Evolutionary conservation across 2,329 filamentous ascomycete genomes (phyloP), one percentile per base, ranked within the genome.

Genomic region (Blastomyces emzantsi): DNA sequence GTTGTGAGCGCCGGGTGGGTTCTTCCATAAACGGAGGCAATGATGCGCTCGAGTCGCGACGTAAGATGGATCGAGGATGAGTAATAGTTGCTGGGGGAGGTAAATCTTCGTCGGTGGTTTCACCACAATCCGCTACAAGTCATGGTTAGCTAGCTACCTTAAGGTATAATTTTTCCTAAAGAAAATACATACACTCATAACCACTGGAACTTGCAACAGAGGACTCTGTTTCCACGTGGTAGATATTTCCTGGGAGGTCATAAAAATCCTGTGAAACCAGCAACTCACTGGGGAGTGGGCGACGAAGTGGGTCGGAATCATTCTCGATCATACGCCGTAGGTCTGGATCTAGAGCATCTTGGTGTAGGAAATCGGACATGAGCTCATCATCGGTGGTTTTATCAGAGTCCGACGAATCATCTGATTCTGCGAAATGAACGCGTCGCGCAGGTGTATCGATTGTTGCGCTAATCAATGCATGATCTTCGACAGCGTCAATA

Each of bases 331-430:
- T 86, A 52, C 85, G 83, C 67, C 88, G 87, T 70, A 93, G 86
- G 61, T 82, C 82, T 6, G 88, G 87, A 69, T 91, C 89, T 5
- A 93, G 80, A 19, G 84, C 82, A 71, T 85, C 88, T 74, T 92
- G 88, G 60, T 89, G 85, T 63, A 92, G 81, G 73, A 93, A 93
- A 64, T 93, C 86, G 72, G 92, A 86, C 1, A 89, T 88, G 66
- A 90, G 90, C 67, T 91, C 84, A 66, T 85, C 84, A 65, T 84
- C 82, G 63, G 75, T 73, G 1, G 74, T 75, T 47, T 75, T 73
- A 65, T 68, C 66, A 47, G 83, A 88, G 68, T 90, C 87, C 63
- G 87, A 76, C 17, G 75, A 68, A 47, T 81, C 84, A 60, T 87
- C 86, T 2, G 83, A 84, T 65, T 87, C 83, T 68, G 81, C 78